Conservation (phyloP, 1,139 yeast genomes). For the Pichia sp. region DNA sequence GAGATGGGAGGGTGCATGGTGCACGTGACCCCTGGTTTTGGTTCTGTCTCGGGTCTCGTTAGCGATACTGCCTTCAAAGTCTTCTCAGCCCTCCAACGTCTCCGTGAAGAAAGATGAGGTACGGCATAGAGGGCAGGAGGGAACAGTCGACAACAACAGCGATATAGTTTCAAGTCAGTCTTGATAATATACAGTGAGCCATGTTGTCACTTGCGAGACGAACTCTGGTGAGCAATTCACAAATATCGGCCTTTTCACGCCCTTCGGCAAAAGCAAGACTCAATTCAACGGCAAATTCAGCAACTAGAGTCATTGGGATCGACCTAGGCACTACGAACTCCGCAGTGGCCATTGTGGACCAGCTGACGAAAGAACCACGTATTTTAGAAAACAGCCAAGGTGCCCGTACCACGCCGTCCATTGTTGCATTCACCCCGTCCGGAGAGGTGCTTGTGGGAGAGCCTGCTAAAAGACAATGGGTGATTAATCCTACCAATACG, state of each 20-base stretch:
- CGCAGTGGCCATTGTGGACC: slow-evolving; percentile 65
- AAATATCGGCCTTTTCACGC: neutral
- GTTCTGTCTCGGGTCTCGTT: no score
- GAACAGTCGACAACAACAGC: neutral
- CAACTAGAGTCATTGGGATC: slow-evolving; percentile 56
- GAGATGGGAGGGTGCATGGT: neutral
- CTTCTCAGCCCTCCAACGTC: neutral
- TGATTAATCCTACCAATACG: slow-evolving; percentile 62
- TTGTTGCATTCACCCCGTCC: slow-evolving; percentile 53
- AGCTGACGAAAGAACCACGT: slow-evolving; percentile 40
- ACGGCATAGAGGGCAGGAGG: neutral
- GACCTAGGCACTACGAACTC: slow-evolving; percentile 81
- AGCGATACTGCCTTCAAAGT: neutral
- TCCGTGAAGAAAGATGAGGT: neutral
- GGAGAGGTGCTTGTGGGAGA: slow-evolving; percentile 52
- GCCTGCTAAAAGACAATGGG: slow-evolving; percentile 65
- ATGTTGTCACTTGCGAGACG: neutral
- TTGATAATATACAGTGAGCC: neutral
- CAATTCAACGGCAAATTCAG: slow-evolving; percentile 5
- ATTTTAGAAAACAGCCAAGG: slow-evolving; percentile 70
- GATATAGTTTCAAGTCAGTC: neutral
- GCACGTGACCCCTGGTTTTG: no score
- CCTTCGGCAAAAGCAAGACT: neutral
- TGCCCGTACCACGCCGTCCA: slow-evolving; percentile 66
- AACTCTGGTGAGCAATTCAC: neutral